These are phyloP conservation scores for Arachnomyces sp. DNA, from an alignment of 2,329 filamentous ascomycete genomes.

Conservation along the genomic window DNA sequence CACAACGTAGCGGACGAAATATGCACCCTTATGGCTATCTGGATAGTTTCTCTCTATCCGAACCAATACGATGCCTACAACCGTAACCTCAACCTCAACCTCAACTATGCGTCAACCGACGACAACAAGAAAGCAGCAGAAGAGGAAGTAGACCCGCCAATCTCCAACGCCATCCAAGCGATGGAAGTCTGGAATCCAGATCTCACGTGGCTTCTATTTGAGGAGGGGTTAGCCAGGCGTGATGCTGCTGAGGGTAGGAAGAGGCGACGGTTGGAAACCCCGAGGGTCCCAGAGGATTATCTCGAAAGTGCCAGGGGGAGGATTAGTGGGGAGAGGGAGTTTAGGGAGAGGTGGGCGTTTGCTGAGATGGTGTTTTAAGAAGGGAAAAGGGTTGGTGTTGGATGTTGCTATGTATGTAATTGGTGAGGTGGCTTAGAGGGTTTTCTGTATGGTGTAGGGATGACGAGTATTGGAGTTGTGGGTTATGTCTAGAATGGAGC, in stretches of 20 bases:
- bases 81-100: neutral
- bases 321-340: conserved; percentile 19
- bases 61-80: conserved; percentile 23
- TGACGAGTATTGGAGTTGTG: too few relatives aligned
- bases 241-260: neutral
- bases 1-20: conserved; percentile 34
- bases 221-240: conserved; percentile 12
- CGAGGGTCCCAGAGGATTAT: neutral
- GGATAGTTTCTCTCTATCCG: conserved; percentile 29
- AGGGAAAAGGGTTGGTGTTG: too few relatives aligned
- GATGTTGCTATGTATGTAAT: too few relatives aligned
- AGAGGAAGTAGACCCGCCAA: conserved; percentile 14
- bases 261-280: neutral
- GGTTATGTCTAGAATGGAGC: too few relatives aligned
- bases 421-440: too few relatives aligned
- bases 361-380: conserved; percentile 18
- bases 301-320: conserved; percentile 27
- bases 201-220: conserved; percentile 35
- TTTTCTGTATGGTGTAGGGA: too few relatives aligned
- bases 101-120: conserved; percentile 1
- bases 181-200: conserved; percentile 37
- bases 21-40: conserved; percentile 29
- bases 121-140: conserved; percentile 10
- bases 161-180: conserved; percentile 26
- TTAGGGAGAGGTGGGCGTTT: conserved; percentile 26